A percentile compares a stretch with the other conserved stretches of the same genome.
phyloP scores from a whole-genome alignment of 2,329 filamentous ascomycete genomes.

The Penicillium sp. region DNA sequence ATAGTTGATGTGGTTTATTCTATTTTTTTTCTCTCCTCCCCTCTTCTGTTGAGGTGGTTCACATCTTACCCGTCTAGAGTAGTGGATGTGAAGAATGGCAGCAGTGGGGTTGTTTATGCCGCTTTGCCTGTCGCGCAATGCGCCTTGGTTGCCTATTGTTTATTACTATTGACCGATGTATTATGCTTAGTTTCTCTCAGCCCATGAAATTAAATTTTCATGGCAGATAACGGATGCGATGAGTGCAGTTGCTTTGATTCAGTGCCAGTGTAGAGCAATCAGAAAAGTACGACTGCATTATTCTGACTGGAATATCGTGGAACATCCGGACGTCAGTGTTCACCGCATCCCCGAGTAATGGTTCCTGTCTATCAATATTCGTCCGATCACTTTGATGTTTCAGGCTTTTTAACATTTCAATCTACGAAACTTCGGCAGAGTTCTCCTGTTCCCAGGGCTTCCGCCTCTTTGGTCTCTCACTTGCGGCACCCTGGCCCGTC shows the following conservation, averaged over 20 bases:
- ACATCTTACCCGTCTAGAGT: constrained; percentile 24
- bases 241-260: background rate
- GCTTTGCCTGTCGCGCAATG: constrained; percentile 20
- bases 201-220: background rate
- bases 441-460: constrained; percentile 81
- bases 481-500: constrained; percentile 67
- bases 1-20: background rate
- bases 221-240: background rate
- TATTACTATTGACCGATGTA: constrained; percentile 16
- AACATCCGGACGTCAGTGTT: background rate
- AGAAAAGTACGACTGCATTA: background rate
- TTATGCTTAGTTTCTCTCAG: constrained; percentile 3
- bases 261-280: background rate
- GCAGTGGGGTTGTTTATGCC: constrained; percentile 24
- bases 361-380: background rate
- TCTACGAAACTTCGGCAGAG: constrained; percentile 7
- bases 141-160: background rate
- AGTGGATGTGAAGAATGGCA: constrained; percentile 20
- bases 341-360: background rate
- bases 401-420: background rate
- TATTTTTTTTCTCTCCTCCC: background rate
- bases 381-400: background rate
- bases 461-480: constrained; percentile 57
- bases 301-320: background rate
- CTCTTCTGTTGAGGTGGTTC: constrained; percentile 27